phyloP scores from a whole-genome alignment of 345 rosid genomes.

The Salix dunnii region DNA sequence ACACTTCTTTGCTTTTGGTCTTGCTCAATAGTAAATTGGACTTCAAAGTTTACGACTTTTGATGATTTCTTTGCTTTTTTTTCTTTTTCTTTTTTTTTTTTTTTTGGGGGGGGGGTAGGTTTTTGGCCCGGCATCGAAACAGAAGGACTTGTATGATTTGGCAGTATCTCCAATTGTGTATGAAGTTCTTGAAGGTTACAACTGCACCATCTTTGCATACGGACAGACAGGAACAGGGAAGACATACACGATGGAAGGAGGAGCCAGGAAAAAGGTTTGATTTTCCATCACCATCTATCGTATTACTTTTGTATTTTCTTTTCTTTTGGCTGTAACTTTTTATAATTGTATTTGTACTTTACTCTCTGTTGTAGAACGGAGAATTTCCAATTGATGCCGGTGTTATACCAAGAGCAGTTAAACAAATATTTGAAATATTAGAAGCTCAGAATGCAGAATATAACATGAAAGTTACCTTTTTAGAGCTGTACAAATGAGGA shows the following conservation, averaged over 20 bases:
- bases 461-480: constrained; percentile 93
- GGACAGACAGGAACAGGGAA: constrained; percentile 99
- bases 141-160: constrained; percentile 74
- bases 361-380: constrained; percentile 60
- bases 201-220: constrained; percentile 98
- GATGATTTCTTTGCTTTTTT: neutral
- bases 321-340: neutral
- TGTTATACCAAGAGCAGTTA: constrained; percentile 94
- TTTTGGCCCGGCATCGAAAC: constrained; percentile 89
- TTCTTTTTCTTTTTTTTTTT: too few species aligned
- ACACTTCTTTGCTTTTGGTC: neutral
- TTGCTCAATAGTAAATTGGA: neutral
- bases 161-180: constrained; percentile 87
- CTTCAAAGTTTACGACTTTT: neutral
- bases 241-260: constrained; percentile 99
- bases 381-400: constrained; percentile 96
- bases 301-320: neutral
- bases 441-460: constrained; percentile 91
- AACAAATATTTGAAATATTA: constrained; percentile 81
- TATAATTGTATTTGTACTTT: constrained; percentile 17
- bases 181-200: constrained; percentile 98
- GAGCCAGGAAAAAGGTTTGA: constrained; percentile 82
- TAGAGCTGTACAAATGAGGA: constrained; percentile 96
- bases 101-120: constrained; percentile 57
- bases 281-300: neutral